phyloP scores from a whole-genome alignment of 2,329 filamentous ascomycete genomes.

The Chalara sp. region DNA sequence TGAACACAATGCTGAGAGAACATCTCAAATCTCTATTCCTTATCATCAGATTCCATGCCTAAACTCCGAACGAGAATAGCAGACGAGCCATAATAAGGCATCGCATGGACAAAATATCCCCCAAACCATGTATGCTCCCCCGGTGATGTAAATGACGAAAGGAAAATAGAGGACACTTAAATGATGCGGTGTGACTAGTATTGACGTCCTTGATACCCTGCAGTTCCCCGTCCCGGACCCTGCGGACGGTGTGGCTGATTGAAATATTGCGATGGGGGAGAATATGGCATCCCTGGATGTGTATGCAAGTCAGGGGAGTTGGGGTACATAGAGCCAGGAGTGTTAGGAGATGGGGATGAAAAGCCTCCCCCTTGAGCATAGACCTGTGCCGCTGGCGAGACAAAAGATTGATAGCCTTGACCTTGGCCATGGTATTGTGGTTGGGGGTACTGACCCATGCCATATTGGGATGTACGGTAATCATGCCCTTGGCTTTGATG shows the following conservation, averaged over 20 bases:
- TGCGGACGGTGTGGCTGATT: not conserved
- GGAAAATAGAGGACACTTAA: too few species aligned
- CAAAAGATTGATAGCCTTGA: slow-evolving; percentile 24
- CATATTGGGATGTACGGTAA: slow-evolving; percentile 10
- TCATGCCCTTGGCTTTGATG: slow-evolving; percentile 7
- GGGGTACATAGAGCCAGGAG: not conserved
- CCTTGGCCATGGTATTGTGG: slow-evolving; percentile 20
- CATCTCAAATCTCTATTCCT: too few species aligned
- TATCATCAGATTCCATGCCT: too few species aligned
- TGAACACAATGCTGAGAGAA: too few species aligned
- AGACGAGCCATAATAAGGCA: too few species aligned
- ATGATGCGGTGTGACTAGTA: too few species aligned
- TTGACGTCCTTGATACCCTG: not conserved
- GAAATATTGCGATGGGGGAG: not conserved
- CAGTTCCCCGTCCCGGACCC: not conserved
- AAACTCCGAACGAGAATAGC: too few species aligned
- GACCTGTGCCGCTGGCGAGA: slow-evolving; percentile 23
- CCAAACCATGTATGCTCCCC: too few species aligned
- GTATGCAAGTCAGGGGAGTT: not conserved
- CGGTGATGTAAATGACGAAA: too few species aligned
- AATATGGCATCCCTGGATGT: too few species aligned
- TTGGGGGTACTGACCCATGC: slow-evolving; percentile 17
- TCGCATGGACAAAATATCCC: too few species aligned
- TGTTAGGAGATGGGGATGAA: slow-evolving; percentile 19
- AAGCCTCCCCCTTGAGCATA: slow-evolving; percentile 31